phyloP scores from a whole-genome alignment of 176 grass and related monocot genomes.

The Rhynchospora tenuis region DNA sequence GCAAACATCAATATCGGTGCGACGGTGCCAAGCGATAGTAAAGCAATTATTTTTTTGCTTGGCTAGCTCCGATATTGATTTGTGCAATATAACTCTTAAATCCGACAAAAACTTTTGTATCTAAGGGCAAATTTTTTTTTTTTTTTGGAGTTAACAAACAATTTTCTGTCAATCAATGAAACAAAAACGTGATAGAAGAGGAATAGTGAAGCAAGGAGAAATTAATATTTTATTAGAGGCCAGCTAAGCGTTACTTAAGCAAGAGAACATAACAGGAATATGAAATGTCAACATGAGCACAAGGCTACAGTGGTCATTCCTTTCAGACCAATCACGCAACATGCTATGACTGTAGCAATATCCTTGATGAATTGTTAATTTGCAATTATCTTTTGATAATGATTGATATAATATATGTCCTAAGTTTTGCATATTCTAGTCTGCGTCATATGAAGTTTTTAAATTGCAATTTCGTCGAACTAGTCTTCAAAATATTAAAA shows the following conservation, averaged over 20 bases:
- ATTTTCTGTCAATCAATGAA: neutral
- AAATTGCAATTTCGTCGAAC: constrained; percentile 4
- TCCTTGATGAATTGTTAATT: neutral
- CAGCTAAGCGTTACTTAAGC: neutral
- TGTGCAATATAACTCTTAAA: too few species aligned
- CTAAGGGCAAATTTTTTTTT: too few species aligned
- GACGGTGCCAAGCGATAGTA: too few species aligned
- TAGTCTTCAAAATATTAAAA: neutral
- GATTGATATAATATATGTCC: neutral
- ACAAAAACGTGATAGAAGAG: neutral
- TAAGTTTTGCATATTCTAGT: constrained; percentile 5
- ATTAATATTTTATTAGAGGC: neutral
- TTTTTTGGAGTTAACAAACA: neutral
- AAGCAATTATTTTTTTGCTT: too few species aligned
- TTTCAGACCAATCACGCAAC: constrained; percentile 12
- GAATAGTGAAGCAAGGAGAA: neutral
- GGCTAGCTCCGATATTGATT: too few species aligned
- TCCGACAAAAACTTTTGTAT: too few species aligned
- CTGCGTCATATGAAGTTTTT: neutral
- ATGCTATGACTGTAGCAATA: neutral
- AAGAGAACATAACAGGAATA: constrained; percentile 1
- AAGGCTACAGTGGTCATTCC: neutral
- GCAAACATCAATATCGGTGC: too few species aligned
- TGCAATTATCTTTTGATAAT: constrained; percentile 1
- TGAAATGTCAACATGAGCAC: neutral